Base-by-base conservation (phyloP, 169 alveolate genomes). In the Theileria orientalis region DNA sequence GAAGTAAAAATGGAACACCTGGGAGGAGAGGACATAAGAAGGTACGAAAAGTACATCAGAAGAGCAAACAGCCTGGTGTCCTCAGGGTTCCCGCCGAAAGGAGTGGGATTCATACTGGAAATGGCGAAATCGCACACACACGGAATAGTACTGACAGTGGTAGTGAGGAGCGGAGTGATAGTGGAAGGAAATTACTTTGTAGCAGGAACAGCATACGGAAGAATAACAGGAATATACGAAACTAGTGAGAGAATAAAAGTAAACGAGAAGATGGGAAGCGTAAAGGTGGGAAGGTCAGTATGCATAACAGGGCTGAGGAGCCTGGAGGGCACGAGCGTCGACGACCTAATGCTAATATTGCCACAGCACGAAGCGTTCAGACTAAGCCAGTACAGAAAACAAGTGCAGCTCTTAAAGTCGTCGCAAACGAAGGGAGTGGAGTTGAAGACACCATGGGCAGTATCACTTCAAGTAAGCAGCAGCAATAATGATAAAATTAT, bases 311-410 rank as follows among this genome's bases (percentile, higher is more conserved):
- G 94, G 13, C 69, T 90, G 3, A 90, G 77, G 63, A 64, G 73
- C 27, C 42, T 67, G 46, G 85, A 85, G 11, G 83, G 86, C 40
- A 84, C 88, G 33, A 84, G 91, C 49, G 83, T 91, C 21, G 93
- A 87, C 67, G 94, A 90, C 61, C 40, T 83, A 21, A 69, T 90
- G n/a, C 61, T 86, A 74, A 66, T 76, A 32, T 56, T 90, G 40
- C 89, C 94, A 41, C 91, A 86, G 74, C 90, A 86, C 54, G 82
- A 84, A 33, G 94, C 94, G 14, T 90, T 87, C 59, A 63, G 94
- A 46, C 64, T 90, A 49, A 73, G 91, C 21, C 91, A 87, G 61
- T 90, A 90, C 44, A 86, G 94, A 42, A 71, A 69, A 29, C 85
- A 86, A 75, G 68, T 90, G 1, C 86, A 83, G 83, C 69, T 70